Conservation (phyloP, 768 basidiomycete species). For the Lyophyllum decastes region DNA sequence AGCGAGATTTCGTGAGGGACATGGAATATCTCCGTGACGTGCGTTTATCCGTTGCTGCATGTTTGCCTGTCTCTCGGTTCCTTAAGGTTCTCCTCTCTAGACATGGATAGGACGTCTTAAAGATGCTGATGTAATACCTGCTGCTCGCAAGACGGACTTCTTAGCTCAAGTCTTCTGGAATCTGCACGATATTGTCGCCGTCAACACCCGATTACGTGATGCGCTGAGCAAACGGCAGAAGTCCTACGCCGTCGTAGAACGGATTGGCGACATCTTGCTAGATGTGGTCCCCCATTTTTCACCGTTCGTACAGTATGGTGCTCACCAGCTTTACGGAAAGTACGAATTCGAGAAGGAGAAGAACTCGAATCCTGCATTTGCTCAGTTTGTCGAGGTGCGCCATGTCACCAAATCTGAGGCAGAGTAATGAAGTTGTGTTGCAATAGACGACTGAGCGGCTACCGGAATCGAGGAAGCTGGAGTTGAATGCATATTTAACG, state of each 20-base stretch:
- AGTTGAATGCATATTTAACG: constrained; percentile 96
- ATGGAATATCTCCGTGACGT: constrained; percentile 98
- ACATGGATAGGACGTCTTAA: constrained; percentile 88
- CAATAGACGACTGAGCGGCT: constrained; percentile 82
- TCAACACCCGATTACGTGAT: constrained; percentile 91
- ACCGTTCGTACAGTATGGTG: constrained; percentile 94
- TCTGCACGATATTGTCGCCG: constrained; percentile 87
- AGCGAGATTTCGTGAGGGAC: constrained; percentile 96
- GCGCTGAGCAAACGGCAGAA: constrained; percentile 95
- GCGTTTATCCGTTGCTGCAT: constrained; percentile 27
- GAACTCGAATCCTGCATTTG: constrained; percentile 87
- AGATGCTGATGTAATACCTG: constrained; percentile 74
- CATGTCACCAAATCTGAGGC: neutral
- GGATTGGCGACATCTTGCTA: constrained; percentile 87
- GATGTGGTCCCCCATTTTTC: constrained; percentile 86
- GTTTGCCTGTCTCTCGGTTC: constrained; percentile 6
- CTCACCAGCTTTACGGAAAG: constrained; percentile 97
- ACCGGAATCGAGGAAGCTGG: constrained; percentile 94
- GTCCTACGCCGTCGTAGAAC: constrained; percentile 88
- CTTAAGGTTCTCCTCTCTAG: constrained; percentile 35
- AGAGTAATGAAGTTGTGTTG: neutral
- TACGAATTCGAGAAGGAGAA: constrained; percentile 99
- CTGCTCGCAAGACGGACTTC: constrained; percentile 78
- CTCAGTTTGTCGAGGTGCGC: constrained; percentile 90
- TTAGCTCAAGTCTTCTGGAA: constrained; percentile 98